phyloP scores from a whole-genome alignment of 75 land plant species.

The Sequoiadendron giganteum region DNA sequence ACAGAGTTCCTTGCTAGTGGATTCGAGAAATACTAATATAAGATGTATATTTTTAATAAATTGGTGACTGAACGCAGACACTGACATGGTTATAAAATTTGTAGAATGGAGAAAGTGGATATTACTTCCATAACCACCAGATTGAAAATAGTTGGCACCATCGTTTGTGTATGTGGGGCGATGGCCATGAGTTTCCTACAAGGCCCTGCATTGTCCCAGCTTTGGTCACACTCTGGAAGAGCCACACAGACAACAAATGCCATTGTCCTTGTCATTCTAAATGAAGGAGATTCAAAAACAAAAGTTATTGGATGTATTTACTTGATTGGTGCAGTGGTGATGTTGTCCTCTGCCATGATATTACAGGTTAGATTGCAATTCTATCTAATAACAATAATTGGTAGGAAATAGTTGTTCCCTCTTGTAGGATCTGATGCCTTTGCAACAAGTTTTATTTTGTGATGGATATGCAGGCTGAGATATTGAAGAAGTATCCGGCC shows the following conservation, averaged over 20 bases:
- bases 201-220: slow-evolving; percentile 3
- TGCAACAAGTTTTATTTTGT: not conserved
- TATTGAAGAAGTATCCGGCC: slow-evolving; percentile 8
- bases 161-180: slow-evolving; percentile 56
- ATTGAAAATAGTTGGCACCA: slow-evolving; percentile 50
- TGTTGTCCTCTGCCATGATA: slow-evolving; percentile 35
- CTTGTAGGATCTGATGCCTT: not conserved
- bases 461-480: not conserved
- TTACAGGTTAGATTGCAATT: slow-evolving; percentile 29
- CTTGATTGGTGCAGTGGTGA: slow-evolving; percentile 40
- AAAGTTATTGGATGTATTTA: slow-evolving; percentile 42
- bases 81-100: not conserved
- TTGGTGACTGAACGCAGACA: not conserved
- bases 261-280: not conserved
- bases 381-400: not conserved
- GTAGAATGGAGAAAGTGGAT: slow-evolving; percentile 55
- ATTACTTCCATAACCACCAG: slow-evolving; percentile 31
- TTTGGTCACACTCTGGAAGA: not conserved
- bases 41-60: not conserved
- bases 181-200: slow-evolving; percentile 53
- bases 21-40: too few relatives aligned
- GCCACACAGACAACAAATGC: not conserved
- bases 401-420: not conserved
- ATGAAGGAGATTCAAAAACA: not conserved
- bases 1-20: too few relatives aligned